These are phyloP conservation scores for Penicillium sp. DNA, from an alignment of 2,329 filamentous ascomycete genomes.

Conservation along the genomic window DNA sequence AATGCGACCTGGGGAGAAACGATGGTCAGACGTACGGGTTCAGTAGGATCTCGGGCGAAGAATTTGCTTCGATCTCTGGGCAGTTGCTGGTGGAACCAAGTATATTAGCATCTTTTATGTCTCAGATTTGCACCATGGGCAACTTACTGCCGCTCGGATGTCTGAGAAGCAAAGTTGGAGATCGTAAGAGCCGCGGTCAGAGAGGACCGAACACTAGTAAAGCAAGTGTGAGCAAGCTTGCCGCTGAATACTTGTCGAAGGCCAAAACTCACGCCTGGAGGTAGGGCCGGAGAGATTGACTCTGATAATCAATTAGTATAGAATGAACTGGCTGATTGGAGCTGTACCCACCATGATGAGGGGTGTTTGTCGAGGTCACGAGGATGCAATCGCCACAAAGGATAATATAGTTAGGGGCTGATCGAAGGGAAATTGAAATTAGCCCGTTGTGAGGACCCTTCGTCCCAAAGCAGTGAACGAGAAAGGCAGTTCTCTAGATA, in stretches of 20 bases:
- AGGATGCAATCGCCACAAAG: not conserved
- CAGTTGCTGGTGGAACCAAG: conserved; percentile 67
- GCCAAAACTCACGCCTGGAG: conserved; percentile 44
- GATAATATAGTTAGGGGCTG: not conserved
- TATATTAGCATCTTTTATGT: not conserved
- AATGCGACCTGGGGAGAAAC: not conserved
- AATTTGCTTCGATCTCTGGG: conserved; percentile 82
- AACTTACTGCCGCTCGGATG: conserved; percentile 69
- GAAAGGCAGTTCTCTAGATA: conserved; percentile 3
- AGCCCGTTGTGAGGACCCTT: not conserved
- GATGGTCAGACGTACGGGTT: conserved; percentile 58
- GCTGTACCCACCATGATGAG: conserved; percentile 32
- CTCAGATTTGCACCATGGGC: not conserved
- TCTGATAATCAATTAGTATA: conserved; percentile 9
- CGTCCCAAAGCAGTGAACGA: not conserved
- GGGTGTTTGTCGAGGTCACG: conserved; percentile 3
- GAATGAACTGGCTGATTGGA: not conserved
- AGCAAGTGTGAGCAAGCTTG: conserved; percentile 68
- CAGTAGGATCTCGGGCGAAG: conserved; percentile 85
- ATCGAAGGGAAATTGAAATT: not conserved
- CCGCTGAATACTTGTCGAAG: conserved; percentile 74
- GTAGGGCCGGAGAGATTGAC: conserved; percentile 27
- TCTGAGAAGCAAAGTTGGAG: conserved; percentile 97
- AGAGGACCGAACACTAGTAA: conserved; percentile 84
- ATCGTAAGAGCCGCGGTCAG: conserved; percentile 90